These are phyloP conservation scores for Cyclostephanos invisitatus DNA, from an alignment of 108 stramenopile species.

Conservation along the genomic window DNA sequence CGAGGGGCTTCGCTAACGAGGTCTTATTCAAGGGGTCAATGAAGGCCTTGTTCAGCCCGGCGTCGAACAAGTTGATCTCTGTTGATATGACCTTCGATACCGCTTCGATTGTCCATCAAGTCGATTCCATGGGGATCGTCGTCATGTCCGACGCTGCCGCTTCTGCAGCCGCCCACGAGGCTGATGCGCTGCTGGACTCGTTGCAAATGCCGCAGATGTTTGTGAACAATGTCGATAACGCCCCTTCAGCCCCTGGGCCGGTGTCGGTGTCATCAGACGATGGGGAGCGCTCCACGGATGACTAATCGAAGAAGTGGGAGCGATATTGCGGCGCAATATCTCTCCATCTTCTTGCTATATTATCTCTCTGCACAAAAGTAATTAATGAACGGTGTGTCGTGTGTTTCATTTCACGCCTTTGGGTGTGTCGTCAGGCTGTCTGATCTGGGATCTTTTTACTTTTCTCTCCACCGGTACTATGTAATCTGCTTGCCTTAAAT, in stretches of 20 bases:
- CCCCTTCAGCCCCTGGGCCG: conserved; percentile 16
- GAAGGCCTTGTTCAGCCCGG: conserved; percentile 71
- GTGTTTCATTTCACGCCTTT: not conserved
- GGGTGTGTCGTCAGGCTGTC: not conserved
- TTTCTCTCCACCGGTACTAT: not conserved
- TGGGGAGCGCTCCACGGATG: conserved; percentile 30
- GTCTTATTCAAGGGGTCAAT: conserved; percentile 63
- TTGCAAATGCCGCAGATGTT: conserved; percentile 54
- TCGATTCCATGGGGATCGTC: conserved; percentile 43
- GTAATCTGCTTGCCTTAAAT: not conserved
- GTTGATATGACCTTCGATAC: conserved; percentile 72
- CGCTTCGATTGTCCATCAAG: conserved; percentile 53
- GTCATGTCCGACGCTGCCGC: conserved; percentile 32
- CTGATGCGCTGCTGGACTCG: conserved; percentile 80
- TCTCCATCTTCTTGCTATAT: not conserved
- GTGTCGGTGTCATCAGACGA: conserved; percentile 45
- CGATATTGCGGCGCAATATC: not conserved
- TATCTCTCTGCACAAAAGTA: not conserved
- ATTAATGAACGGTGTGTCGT: not conserved
- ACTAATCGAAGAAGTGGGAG: not conserved
- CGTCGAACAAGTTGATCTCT: conserved; percentile 84
- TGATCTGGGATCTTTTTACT: no score
- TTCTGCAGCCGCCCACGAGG: conserved; percentile 60
- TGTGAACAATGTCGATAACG: conserved; percentile 15
- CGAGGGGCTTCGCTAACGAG: conserved; percentile 51